Conservation (phyloP, 169 alveolate species). For the Plasmodium cynomolgi region DNA sequence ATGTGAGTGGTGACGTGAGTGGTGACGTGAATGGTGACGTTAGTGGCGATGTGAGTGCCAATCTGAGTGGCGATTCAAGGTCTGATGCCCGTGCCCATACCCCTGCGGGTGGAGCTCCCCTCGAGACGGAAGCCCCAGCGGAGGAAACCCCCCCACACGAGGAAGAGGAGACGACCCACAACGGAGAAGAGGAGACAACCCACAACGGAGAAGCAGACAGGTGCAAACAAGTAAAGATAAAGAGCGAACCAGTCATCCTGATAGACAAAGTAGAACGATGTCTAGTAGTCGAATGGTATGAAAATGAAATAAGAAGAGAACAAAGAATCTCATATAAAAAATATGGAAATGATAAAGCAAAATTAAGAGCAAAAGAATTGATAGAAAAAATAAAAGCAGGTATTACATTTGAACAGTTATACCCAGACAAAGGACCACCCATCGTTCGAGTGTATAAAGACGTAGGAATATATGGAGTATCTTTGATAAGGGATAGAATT, state of each 20-base stretch:
- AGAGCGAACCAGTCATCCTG: slow-evolving; percentile 78
- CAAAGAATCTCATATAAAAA: slow-evolving; percentile 86
- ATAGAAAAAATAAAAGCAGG: slow-evolving; percentile 81
- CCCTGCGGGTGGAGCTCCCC: not conserved
- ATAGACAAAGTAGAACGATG: slow-evolving; percentile 85
- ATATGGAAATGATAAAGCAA: slow-evolving; percentile 87
- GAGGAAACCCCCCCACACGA: not conserved
- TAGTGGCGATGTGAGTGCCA: too few relatives aligned
- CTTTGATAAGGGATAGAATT: slow-evolving; percentile 83
- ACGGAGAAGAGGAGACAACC: not conserved
- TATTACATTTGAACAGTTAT: slow-evolving; percentile 84
- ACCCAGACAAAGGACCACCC: slow-evolving; percentile 89
- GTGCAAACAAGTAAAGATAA: not conserved
- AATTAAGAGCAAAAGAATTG: slow-evolving; percentile 84
- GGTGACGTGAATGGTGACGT: too few relatives aligned
- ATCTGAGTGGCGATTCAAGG: not conserved
- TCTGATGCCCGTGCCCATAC: not conserved
- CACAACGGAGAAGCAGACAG: not conserved
- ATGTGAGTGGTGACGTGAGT: not conserved
- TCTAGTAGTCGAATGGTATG: slow-evolving; percentile 86
- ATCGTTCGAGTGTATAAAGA: slow-evolving; percentile 82
- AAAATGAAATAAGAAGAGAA: slow-evolving; percentile 80
- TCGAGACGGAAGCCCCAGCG: not conserved
- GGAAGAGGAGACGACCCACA: not conserved
- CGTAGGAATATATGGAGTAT: slow-evolving; percentile 82